phyloP scores from a whole-genome alignment of 306 rosid species.

The Vigna nakashimae region DNA sequence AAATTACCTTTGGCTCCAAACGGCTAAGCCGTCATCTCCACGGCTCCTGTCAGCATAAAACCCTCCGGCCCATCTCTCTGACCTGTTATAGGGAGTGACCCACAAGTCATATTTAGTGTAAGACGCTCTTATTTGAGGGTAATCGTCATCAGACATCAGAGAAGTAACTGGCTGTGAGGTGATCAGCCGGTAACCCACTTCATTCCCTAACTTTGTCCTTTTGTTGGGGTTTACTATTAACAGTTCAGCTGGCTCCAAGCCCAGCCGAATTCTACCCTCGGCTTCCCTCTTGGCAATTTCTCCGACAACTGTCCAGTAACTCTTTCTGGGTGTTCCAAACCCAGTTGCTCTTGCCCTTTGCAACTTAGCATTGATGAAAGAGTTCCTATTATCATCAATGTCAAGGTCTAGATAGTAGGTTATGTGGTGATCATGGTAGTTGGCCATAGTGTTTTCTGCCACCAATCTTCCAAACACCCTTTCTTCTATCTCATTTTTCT shows the following conservation, averaged over 20 bases:
- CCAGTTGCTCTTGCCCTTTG: constrained; percentile 41
- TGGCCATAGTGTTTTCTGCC: constrained; percentile 72
- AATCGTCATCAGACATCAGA: constrained; percentile 71
- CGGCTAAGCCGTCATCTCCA: constrained; percentile 84
- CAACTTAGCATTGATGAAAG: constrained; percentile 69
- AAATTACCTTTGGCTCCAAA: constrained; percentile 77
- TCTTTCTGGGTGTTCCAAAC: constrained; percentile 62
- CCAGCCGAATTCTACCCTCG: constrained; percentile 63
- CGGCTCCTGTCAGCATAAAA: constrained; percentile 80
- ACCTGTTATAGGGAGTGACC: constrained; percentile 85
- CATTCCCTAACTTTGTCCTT: constrained; percentile 68
- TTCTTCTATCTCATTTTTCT: constrained; percentile 46
- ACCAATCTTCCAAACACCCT: constrained; percentile 67
- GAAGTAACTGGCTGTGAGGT: constrained; percentile 64
- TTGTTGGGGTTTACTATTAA: constrained; percentile 70
- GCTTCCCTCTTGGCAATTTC: constrained; percentile 69
- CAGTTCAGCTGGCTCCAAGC: constrained; percentile 68
- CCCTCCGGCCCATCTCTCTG: constrained; percentile 86
- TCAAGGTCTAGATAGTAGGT: constrained; percentile 85
- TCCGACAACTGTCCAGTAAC: constrained; percentile 75
- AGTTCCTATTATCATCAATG: constrained; percentile 67
- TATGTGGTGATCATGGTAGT: constrained; percentile 75
- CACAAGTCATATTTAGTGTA: constrained; percentile 77
- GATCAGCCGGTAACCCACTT: constrained; percentile 77
- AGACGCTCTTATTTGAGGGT: constrained; percentile 73